Conservation (phyloP, 2,329 filamentous ascomycete genomes). For the Lojkania enalia region DNA sequence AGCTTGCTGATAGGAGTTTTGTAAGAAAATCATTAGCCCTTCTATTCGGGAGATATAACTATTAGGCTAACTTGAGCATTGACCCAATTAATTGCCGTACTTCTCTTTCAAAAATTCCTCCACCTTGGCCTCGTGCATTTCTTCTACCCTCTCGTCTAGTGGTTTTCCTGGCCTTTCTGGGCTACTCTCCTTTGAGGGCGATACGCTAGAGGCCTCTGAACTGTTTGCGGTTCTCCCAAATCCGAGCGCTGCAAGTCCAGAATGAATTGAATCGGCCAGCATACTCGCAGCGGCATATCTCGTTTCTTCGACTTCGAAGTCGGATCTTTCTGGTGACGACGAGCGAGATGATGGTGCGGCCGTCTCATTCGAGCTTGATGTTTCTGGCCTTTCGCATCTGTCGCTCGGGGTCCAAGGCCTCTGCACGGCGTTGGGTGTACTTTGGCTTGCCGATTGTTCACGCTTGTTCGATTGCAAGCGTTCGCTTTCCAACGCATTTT, state of each 20-base stretch:
- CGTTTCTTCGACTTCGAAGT: conserved; percentile 9
- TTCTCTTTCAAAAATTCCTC: conserved; percentile 26
- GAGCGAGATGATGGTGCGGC: conserved; percentile 15
- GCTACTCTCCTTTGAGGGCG: neutral
- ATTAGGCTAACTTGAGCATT: too few relatives aligned
- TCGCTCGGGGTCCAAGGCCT: neutral
- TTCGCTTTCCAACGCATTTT: conserved; percentile 37
- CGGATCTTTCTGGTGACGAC: conserved; percentile 12
- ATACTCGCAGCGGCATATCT: conserved; percentile 16
- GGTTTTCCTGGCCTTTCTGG: conserved; percentile 11
- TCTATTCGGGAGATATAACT: too few relatives aligned
- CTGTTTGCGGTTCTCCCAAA: conserved; percentile 41
- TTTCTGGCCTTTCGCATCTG: conserved; percentile 1
- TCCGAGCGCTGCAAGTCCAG: conserved; percentile 32
- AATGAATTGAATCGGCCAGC: conserved; percentile 32
- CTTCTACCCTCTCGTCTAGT: conserved; percentile 26
- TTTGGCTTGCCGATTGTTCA: conserved; percentile 10
- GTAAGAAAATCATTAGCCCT: too few relatives aligned
- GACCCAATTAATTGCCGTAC: conserved; percentile 44
- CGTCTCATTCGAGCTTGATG: conserved; percentile 15
- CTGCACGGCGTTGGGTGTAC: neutral
- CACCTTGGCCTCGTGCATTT: conserved; percentile 27
- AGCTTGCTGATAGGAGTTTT: too few relatives aligned
- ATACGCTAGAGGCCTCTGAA: conserved; percentile 23
- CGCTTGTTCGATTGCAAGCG: neutral